phyloP scores from a whole-genome alignment of 164 flowering plant genomes.

The Akebia trifoliata region DNA sequence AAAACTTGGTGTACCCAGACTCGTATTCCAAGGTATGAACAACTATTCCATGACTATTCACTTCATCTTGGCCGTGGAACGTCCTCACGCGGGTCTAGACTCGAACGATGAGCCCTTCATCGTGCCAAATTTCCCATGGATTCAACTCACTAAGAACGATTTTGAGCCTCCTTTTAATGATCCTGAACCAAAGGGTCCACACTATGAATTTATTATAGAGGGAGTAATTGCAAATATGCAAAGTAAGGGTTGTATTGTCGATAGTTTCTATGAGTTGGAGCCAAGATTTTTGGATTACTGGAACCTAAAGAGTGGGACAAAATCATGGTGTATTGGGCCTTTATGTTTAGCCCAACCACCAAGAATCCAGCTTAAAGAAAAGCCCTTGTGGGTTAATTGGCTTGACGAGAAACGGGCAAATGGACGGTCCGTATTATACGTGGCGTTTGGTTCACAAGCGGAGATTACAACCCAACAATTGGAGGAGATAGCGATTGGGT shows the following conservation, averaged over 20 bases:
- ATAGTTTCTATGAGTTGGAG: slow-evolving; percentile 44
- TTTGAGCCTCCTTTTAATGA: slow-evolving; percentile 5
- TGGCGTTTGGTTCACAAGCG: slow-evolving; percentile 56
- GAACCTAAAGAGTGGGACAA: slow-evolving; percentile 12
- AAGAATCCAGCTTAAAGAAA: too few species aligned
- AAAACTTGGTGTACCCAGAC: slow-evolving; percentile 32
- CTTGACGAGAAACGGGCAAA: slow-evolving; percentile 28
- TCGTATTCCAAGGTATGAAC: slow-evolving; percentile 31
- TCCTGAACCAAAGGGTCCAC: slow-evolving; percentile 2
- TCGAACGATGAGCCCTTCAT: slow-evolving; percentile 26
- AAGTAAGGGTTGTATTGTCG: slow-evolving; percentile 27
- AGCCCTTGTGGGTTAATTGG: too few species aligned
- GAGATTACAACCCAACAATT: slow-evolving; percentile 33
- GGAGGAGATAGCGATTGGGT: slow-evolving; percentile 30
- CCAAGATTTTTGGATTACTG: slow-evolving; percentile 23
- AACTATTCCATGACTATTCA: slow-evolving; percentile 9
- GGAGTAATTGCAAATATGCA: neutral
- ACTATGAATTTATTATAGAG: slow-evolving; percentile 18
- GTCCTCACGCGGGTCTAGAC: neutral
- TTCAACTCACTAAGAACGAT: slow-evolving; percentile 29
- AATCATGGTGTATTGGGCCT: slow-evolving; percentile 33
- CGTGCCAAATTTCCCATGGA: slow-evolving; percentile 33
- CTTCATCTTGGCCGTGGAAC: neutral
- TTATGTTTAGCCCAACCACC: slow-evolving; percentile 26
- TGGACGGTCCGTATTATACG: slow-evolving; percentile 35